Evolutionary conservation across 495 filamentous ascomycete species (phyloP).

Genomic region (Filosporella fistucella): DNA sequence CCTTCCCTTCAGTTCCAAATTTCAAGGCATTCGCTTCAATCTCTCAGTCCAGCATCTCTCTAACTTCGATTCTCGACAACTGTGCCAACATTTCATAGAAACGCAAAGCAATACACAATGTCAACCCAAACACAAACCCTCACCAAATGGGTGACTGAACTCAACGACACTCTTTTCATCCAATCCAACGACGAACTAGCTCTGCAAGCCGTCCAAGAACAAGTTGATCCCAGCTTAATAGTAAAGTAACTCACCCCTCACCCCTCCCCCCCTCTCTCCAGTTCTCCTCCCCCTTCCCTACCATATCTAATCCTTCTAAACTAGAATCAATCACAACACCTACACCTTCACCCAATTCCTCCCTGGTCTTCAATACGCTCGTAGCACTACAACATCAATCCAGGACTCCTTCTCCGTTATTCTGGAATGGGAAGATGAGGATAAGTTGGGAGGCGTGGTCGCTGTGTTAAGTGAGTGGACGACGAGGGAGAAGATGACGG

Average conservation of each 20-base stretch:
- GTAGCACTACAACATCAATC: neutral
- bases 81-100: neutral
- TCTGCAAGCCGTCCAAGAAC: neutral
- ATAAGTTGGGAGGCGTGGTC: conserved; percentile 1
- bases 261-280: too few species aligned
- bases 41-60: neutral
- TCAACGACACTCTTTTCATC: conserved; percentile 1
- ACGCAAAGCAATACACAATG: conserved; percentile 5
- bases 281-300: too few species aligned
- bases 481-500: neutral
- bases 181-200: conserved; percentile 3
- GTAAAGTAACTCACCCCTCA: conserved; percentile 1
- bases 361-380: conserved; percentile 1
- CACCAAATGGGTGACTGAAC: conserved; percentile 1
- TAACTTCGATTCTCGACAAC: neutral
- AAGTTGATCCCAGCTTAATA: conserved; percentile 6
- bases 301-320: too few species aligned
- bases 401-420: conserved; percentile 1
- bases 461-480: neutral
- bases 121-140: conserved; percentile 1
- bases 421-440: neutral
- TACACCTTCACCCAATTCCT: conserved; percentile 1
- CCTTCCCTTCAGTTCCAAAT: too few species aligned
- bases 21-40: neutral
- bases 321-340: conserved; percentile 4